These are phyloP conservation scores for Penicillium silybi DNA, from an alignment of 495 filamentous ascomycete genomes.

Conservation along the genomic window DNA sequence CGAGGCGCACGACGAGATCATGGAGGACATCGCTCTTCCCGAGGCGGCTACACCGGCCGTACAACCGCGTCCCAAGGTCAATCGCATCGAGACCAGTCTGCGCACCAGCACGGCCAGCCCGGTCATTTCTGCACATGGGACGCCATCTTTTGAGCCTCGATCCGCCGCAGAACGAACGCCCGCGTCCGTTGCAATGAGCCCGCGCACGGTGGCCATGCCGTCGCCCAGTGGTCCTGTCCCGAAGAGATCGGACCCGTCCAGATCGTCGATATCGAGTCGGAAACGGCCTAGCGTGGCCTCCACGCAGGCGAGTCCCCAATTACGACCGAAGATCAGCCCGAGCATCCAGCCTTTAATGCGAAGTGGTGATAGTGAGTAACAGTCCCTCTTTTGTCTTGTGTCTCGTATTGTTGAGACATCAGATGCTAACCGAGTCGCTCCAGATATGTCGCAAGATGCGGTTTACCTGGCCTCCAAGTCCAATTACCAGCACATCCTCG, in stretches of 20 bases:
- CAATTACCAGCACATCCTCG: constrained; percentile 96
- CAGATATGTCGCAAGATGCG: constrained; percentile 60
- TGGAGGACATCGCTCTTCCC: constrained; percentile 64
- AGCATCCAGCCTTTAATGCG: constrained; percentile 89
- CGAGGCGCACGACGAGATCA: constrained; percentile 52
- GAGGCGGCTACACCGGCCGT: constrained; percentile 49
- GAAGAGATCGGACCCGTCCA: constrained; percentile 38
- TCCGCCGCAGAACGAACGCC: constrained; percentile 19
- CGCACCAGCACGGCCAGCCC: constrained; percentile 24
- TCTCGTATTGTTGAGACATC: not conserved
- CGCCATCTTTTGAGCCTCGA: constrained; percentile 30
- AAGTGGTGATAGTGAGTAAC: constrained; percentile 60
- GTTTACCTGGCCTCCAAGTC: constrained; percentile 88
- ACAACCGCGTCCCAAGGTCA: constrained; percentile 32
- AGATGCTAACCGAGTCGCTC: constrained; percentile 5
- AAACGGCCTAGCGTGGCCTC: constrained; percentile 76
- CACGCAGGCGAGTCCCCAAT: constrained; percentile 74
- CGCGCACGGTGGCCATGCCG: constrained; percentile 36
- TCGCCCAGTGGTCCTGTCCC: constrained; percentile 42
- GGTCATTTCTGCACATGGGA: constrained; percentile 27
- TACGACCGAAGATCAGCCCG: constrained; percentile 90
- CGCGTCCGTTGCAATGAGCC: constrained; percentile 34
- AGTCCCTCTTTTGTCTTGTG: constrained; percentile 1
- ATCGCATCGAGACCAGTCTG: constrained; percentile 43
- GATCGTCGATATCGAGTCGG: constrained; percentile 27